A percentile compares a stretch with the other conserved stretches of the same genome.
phyloP scores from a whole-genome alignment of 192 early-diverging fungal genomes.

The Anaeromyces robustus region DNA sequence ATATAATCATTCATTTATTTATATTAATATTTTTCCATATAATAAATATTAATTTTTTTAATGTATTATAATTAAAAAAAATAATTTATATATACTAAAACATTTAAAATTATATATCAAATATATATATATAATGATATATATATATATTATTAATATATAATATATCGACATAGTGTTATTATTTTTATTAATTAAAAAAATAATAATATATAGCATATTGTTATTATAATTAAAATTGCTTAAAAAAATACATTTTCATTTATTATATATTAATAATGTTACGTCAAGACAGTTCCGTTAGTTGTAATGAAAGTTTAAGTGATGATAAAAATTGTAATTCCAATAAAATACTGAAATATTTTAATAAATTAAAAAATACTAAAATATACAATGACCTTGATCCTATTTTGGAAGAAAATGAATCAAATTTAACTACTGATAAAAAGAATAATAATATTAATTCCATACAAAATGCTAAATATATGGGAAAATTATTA shows the following conservation, averaged over 20 bases:
- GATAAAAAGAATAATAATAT: neutral
- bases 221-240: too few species aligned
- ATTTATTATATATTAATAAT: neutral
- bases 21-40: neutral
- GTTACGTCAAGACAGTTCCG: neutral
- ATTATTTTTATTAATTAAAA: too few species aligned
- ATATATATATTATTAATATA: too few species aligned
- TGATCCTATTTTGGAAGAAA: neutral
- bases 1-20: too few species aligned
- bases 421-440: neutral
- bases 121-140: too few species aligned
- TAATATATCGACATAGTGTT: too few species aligned
- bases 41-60: too few species aligned
- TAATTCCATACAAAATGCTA: neutral
- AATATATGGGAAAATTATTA: neutral
- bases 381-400: neutral
- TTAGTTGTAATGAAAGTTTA: neutral
- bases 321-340: neutral
- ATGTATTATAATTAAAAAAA: too few species aligned
- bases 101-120: too few species aligned
- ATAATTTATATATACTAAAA: too few species aligned
- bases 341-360: neutral
- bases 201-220: too few species aligned
- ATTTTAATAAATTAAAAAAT: neutral
- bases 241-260: too few species aligned